These are phyloP conservation scores for Periconia macrospinosa DNA, from an alignment of 2,329 filamentous ascomycete species.

Conservation along the genomic window DNA sequence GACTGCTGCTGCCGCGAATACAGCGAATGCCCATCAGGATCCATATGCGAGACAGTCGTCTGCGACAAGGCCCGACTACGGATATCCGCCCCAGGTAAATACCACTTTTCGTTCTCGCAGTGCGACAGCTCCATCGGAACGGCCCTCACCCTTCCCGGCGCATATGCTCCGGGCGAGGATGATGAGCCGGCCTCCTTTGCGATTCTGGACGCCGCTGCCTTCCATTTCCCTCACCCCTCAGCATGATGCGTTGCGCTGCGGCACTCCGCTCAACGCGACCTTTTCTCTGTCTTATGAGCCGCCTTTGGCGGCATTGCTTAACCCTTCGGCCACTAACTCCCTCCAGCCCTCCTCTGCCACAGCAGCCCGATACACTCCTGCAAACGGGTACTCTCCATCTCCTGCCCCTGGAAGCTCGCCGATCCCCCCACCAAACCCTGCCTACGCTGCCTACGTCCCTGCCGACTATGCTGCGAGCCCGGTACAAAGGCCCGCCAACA, in stretches of 20 bases:
- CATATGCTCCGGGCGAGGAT: conserved; percentile 23
- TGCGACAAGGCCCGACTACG: conserved; percentile 28
- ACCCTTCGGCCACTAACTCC: conserved; percentile 35
- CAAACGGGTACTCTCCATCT: conserved; percentile 34
- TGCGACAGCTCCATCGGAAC: conserved; percentile 26
- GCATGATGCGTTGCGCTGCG: conserved; percentile 22
- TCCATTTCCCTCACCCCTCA: conserved; percentile 18
- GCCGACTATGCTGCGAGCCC: conserved; percentile 27
- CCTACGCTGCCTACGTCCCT: conserved; percentile 35
- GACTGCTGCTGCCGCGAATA: conserved; percentile 12
- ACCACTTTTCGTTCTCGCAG: conserved; percentile 32
- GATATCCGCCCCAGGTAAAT: conserved; percentile 42
- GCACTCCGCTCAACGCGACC: conserved; percentile 32
- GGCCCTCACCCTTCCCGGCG: conserved; percentile 22
- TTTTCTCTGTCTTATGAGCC: conserved; percentile 41
- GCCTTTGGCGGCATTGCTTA: conserved; percentile 37
- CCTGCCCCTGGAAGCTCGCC: conserved; percentile 15
- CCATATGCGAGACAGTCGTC: conserved; percentile 24
- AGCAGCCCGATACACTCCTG: conserved; percentile 35
- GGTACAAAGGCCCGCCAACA: conserved; percentile 21
- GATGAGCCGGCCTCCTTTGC: conserved; percentile 23
- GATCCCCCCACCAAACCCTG: conserved; percentile 25
- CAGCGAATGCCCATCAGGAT: conserved; percentile 9
- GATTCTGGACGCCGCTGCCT: conserved; percentile 16
- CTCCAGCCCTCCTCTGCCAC: conserved; percentile 32